Evolutionary conservation across 2,329 filamentous ascomycete genomes (phyloP), one percentile per base, ranked within the genome.

Genomic region (Huntiella decipiens): DNA sequence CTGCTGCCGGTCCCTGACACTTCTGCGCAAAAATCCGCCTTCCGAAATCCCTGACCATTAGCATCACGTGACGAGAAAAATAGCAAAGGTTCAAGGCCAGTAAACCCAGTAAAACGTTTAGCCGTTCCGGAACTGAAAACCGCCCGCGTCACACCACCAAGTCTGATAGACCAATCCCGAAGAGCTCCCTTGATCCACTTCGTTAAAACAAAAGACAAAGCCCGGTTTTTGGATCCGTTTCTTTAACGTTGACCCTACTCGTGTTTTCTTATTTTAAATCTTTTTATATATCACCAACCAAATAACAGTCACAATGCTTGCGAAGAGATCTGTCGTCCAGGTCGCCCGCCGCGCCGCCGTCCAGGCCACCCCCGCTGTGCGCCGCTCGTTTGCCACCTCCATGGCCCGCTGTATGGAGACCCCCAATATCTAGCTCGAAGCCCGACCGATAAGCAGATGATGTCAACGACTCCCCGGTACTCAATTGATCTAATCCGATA

Each of bases 251-350:
- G 19, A n/a, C 38, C n/a, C 2, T 12, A 10, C 19, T 22, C 11
- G 17, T 42, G 10, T 31, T 42, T 42, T 42, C 32, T 35, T 35
- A 12, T 22, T 38, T 44, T 38, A 17, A 8, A 22, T 35, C 40
- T 38, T 41, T 43, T 38, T 19, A 36, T 38, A 38, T 33, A 28
- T 28, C 22, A 28, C 22, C 22, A 28, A 28, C 22, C 6, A 28
- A 28, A 28, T 10, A 28, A 28, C 19, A 16, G 38, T 57, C 61
- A 60, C 56, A 57, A 77, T 79, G 75, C 74, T 78, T 56, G 60
- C 79, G 60, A 71, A 76, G 67, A 75, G 75, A 60, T 67, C 74
- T 58, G 73, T 68, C 60, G 58, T 74, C 54, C 64, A 69, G 55
- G 72, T 66, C 59, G 74, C 73, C 57, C 74, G 75, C 61, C 72